Base-by-base conservation (phyloP, 2,329 filamentous ascomycete species). In the Sporothrix humicola region DNA sequence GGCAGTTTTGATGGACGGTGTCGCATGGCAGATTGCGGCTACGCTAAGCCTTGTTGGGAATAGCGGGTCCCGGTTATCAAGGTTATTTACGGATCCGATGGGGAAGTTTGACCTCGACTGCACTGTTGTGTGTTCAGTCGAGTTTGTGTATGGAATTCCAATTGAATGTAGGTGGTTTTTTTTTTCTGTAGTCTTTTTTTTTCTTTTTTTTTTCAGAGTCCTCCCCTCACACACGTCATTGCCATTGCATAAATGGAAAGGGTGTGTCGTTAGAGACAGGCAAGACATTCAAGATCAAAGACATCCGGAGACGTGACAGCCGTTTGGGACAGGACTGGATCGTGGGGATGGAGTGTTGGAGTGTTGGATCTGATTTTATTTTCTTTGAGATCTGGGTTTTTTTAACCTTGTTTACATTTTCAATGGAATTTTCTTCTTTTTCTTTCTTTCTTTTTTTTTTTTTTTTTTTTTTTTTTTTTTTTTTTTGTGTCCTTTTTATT, bases 11-110 rank as follows among this genome's bases (percentile, higher is more conserved):
- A 37, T 37, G 31, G 31, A 5, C 31, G 31, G 4, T 37, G 31
- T 37, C 59, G n/a, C 69, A 69, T 20, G 26, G 54, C 44, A 65
- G 48, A 65, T 37, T 71, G 63, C 66, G 69, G 68, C 50, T 69
- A 54, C 69, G 71, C 73, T 74, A 76, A 54, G 12, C 73, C 52
- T 1, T 4, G 37, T 46, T n/a, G 0, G 72, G 74, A 2, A 61
- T 71, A 50, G 63, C 1, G 50, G 9, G 26, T 44, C 15, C 69
- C 61, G 59, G 68, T 54, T 68, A 68, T 71, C 72, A 75, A 70
- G 75, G 74, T 68, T 72, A 74, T 73, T 68, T 75, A 74, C 75
- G 76, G 75, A 75, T 77, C 77, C 77, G 78, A 79, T 79, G 77
- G 78, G 78, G 78, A 78, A 79, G 77, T 73, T 73, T 73, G 76